These are phyloP conservation scores for Xylogone sp. DNA, from an alignment of 2,329 filamentous ascomycete species.

Conservation along the genomic window DNA sequence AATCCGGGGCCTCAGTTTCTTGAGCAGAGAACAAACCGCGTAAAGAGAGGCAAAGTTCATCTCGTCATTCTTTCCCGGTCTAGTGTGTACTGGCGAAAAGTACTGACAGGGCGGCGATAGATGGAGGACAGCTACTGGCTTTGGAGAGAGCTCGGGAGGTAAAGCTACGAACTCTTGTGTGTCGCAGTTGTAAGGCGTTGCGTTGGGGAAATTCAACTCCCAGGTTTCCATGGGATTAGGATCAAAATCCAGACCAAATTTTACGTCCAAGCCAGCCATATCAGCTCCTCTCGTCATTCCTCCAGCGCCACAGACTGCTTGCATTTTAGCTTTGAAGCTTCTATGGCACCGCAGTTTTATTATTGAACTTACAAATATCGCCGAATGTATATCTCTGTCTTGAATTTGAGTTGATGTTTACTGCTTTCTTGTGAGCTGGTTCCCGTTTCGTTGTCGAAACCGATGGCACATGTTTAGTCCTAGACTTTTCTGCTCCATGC, in stretches of 20 bases:
- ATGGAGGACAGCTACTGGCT: slow-evolving; percentile 63
- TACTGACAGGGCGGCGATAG: slow-evolving; percentile 74
- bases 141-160: neutral
- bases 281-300: slow-evolving; percentile 64
- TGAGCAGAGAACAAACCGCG: slow-evolving; percentile 50
- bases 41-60: slow-evolving; percentile 59
- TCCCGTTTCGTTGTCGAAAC: too few species aligned
- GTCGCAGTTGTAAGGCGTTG: slow-evolving; percentile 1
- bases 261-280: slow-evolving; percentile 53
- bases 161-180: neutral
- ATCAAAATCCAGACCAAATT: slow-evolving; percentile 61
- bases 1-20: slow-evolving; percentile 57
- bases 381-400: slow-evolving; percentile 11
- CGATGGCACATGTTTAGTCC: neutral
- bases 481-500: neutral
- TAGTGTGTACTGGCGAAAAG: slow-evolving; percentile 68
- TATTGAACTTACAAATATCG: slow-evolving; percentile 15
- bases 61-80: slow-evolving; percentile 55
- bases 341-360: neutral
- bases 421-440: too few species aligned
- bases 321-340: neutral
- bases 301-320: slow-evolving; percentile 62
- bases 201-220: slow-evolving; percentile 20
- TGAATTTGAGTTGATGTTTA: neutral
- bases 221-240: slow-evolving; percentile 17